Conservation (phyloP, 805 yeast genomes). For the Myxozyma sirexii region DNA sequence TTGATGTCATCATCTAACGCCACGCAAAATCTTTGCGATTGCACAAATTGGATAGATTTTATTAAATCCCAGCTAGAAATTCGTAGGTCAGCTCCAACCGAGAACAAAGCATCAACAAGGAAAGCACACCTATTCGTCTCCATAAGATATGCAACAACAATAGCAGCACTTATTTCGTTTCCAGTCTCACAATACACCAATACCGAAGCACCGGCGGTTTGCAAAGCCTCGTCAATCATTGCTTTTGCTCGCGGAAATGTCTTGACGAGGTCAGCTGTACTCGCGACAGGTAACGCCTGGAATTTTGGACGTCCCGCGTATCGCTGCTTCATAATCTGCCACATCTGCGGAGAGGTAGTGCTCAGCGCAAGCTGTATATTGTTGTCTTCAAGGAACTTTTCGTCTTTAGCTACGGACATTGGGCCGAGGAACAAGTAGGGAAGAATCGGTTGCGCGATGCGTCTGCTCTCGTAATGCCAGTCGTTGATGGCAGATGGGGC, state of each 20-base stretch:
- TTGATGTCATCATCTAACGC: slow-evolving; percentile 36
- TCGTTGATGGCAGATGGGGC: slow-evolving; percentile 36
- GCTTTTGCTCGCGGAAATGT: slow-evolving; percentile 17
- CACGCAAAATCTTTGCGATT: slow-evolving; percentile 39
- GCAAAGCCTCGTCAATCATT: slow-evolving; percentile 17
- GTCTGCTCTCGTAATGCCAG: slow-evolving; percentile 43
- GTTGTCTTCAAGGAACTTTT: slow-evolving; percentile 44
- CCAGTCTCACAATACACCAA: slow-evolving; percentile 43
- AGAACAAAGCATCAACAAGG: not conserved
- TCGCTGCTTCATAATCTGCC: slow-evolving; percentile 17
- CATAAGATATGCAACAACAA: slow-evolving; percentile 41
- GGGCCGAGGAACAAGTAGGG: slow-evolving; percentile 54
- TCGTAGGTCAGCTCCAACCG: not conserved
- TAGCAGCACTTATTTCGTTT: slow-evolving; percentile 41
- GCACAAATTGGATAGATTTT: slow-evolving; percentile 41
- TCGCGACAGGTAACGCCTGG: slow-evolving; percentile 14
- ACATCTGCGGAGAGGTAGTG: slow-evolving; percentile 19
- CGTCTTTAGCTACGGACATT: slow-evolving; percentile 47
- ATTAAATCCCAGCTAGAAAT: slow-evolving; percentile 26
- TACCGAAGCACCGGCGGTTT: slow-evolving; percentile 17
- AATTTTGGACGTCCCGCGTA: slow-evolving; percentile 1
- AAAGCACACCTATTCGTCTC: slow-evolving; percentile 28
- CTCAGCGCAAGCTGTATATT: slow-evolving; percentile 41
- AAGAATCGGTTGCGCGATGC: slow-evolving; percentile 48
- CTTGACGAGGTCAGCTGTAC: slow-evolving; percentile 13